Evolutionary conservation across 2,329 filamentous ascomycete species (phyloP).

Genomic region (Aspergillus novofumigatus): DNA sequence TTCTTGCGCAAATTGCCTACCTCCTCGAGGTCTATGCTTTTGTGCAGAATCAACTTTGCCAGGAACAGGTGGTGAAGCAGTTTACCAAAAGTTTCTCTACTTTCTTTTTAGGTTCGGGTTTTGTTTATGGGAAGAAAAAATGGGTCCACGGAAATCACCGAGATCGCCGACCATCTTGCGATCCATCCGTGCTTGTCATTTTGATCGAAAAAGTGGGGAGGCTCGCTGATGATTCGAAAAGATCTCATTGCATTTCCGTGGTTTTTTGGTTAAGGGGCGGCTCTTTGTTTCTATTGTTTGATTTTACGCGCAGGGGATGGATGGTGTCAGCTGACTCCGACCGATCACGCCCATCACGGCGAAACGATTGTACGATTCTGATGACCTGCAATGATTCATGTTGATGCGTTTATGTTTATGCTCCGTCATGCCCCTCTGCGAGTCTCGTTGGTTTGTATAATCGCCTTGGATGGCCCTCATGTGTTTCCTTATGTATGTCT

Average conservation of each 20-base stretch:
- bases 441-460: slow-evolving; percentile 12
- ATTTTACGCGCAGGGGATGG: slow-evolving; percentile 10
- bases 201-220: slow-evolving; percentile 14
- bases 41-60: not conserved
- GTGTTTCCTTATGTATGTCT: slow-evolving; percentile 13
- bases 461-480: slow-evolving; percentile 9
- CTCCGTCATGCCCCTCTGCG: slow-evolving; percentile 1
- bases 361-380: slow-evolving; percentile 26
- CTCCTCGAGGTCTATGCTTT: slow-evolving; percentile 1
- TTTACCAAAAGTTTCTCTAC: slow-evolving; percentile 8
- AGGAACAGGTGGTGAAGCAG: not conserved
- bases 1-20: not conserved
- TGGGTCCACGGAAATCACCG: not conserved
- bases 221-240: slow-evolving; percentile 8
- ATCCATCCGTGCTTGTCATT: slow-evolving; percentile 3
- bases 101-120: slow-evolving; percentile 14
- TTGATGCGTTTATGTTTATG: slow-evolving; percentile 8
- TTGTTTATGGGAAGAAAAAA: slow-evolving; percentile 10
- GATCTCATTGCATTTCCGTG: slow-evolving; percentile 8
- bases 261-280: slow-evolving; percentile 10
- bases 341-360: slow-evolving; percentile 22
- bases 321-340: slow-evolving; percentile 14
- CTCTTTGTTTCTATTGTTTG: slow-evolving; percentile 15
- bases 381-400: slow-evolving; percentile 22
- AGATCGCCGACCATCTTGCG: not conserved